These are phyloP conservation scores for Cinnamomum chago DNA, from an alignment of 164 flowering plant genomes.

Conservation along the genomic window DNA sequence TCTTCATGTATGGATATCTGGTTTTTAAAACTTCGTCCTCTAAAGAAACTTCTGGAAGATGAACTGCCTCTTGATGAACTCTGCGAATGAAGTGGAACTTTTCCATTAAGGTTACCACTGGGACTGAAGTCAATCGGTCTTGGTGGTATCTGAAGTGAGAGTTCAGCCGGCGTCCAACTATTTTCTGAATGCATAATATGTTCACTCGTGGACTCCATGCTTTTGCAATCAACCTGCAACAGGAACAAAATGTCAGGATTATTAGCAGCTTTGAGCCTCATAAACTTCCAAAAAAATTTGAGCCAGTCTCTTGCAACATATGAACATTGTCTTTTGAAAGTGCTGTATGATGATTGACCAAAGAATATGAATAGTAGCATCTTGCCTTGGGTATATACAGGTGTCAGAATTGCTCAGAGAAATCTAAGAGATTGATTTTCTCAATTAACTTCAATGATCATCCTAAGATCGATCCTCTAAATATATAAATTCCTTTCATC, in stretches of 20 bases:
- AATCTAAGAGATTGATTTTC: too few species aligned
- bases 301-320: neutral
- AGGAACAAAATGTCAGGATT: slow-evolving; percentile 2
- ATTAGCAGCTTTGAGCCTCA: neutral
- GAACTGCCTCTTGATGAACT: slow-evolving; percentile 38
- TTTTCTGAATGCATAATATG: slow-evolving; percentile 23
- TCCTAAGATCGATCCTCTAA: too few species aligned
- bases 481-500: too few species aligned
- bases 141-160: slow-evolving; percentile 70
- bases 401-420: too few species aligned
- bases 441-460: too few species aligned
- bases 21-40: slow-evolving; percentile 69
- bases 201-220: slow-evolving; percentile 16
- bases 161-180: slow-evolving; percentile 30
- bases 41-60: slow-evolving; percentile 46
- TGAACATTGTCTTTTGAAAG: neutral
- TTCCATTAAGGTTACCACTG: slow-evolving; percentile 36
- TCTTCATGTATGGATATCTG: slow-evolving; percentile 37
- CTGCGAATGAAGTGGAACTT: slow-evolving; percentile 44
- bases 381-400: neutral
- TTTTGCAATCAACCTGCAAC: slow-evolving; percentile 39
- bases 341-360: neutral
- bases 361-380: neutral
- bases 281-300: neutral
- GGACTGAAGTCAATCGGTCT: slow-evolving; percentile 34